Percentiles rank a stretch among this genome's conserved stretches.
These are phyloP conservation scores for Xylaria flabelliformis DNA, from an alignment of 495 filamentous ascomycete genomes.

Conservation along the genomic window DNA sequence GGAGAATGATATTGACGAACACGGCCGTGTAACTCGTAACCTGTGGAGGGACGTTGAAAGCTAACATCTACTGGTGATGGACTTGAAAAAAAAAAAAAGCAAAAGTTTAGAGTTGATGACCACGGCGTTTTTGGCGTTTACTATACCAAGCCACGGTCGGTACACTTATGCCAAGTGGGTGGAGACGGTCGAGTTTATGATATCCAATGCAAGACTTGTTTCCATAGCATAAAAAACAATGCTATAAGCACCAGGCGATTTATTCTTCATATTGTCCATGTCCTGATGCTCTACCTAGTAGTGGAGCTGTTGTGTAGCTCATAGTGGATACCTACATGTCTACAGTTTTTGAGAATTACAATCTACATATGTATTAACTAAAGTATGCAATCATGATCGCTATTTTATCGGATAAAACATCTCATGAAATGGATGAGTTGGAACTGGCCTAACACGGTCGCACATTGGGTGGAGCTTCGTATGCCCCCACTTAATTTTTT, in stretches of 20 bases:
- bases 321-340: neutral
- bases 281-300: neutral
- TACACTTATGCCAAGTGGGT: neutral
- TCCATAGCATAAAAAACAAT: neutral
- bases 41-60: neutral
- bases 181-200: slow-evolving; percentile 8
- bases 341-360: neutral
- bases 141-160: neutral
- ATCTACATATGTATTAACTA: too few relatives aligned
- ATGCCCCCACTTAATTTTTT: slow-evolving; percentile 27
- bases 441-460: neutral
- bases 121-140: slow-evolving; percentile 21
- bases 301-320: neutral
- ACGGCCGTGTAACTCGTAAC: slow-evolving; percentile 5
- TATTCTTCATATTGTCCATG: neutral
- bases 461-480: neutral
- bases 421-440: neutral
- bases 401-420: neutral
- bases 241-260: neutral
- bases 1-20: slow-evolving; percentile 47
- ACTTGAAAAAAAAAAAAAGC: neutral
- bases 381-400: neutral
- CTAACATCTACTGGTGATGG: neutral
- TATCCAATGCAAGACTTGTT: slow-evolving; percentile 13
- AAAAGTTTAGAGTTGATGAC: neutral